These are phyloP conservation scores for Tolypocladium endophyticum DNA, from an alignment of 2,329 filamentous ascomycete genomes.

Conservation along the genomic window DNA sequence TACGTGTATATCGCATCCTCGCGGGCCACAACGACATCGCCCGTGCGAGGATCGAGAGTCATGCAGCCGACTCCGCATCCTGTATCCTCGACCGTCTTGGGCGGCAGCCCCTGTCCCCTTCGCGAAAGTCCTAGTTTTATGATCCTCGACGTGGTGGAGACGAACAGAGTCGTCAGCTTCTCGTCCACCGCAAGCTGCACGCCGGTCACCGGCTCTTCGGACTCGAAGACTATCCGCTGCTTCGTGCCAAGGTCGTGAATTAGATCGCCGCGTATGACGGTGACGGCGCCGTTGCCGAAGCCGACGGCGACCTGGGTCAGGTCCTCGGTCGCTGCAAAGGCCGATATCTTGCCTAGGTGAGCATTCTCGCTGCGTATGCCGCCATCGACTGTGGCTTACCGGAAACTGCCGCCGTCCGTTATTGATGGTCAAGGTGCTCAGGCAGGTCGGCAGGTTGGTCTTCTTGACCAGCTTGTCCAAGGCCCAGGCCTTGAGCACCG, in stretches of 20 bases:
- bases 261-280: slow-evolving; percentile 84
- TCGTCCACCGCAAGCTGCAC: slow-evolving; percentile 61
- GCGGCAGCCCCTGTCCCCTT: slow-evolving; percentile 78
- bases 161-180: slow-evolving; percentile 67
- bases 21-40: slow-evolving; percentile 81
- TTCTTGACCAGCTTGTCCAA: slow-evolving; percentile 91
- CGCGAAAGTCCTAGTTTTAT: slow-evolving; percentile 80
- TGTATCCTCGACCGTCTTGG: slow-evolving; percentile 77
- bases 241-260: slow-evolving; percentile 92
- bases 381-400: slow-evolving; percentile 32
- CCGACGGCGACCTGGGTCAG: slow-evolving; percentile 88
- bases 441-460: slow-evolving; percentile 76
- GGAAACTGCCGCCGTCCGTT: slow-evolving; percentile 91
- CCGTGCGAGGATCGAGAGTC: slow-evolving; percentile 69
- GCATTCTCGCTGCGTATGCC: accelerated
- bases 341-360: slow-evolving; percentile 53
- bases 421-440: slow-evolving; percentile 75
- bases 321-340: slow-evolving; percentile 79
- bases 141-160: slow-evolving; percentile 82
- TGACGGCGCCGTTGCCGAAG: slow-evolving; percentile 91
- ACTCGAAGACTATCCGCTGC: slow-evolving; percentile 91
- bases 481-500: slow-evolving; percentile 93
- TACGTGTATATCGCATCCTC: slow-evolving; percentile 97
- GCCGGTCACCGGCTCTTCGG: slow-evolving; percentile 90
- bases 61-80: slow-evolving; percentile 94